phyloP scores from a whole-genome alignment of 139 green algal species.

The Picochlorum sp. region DNA sequence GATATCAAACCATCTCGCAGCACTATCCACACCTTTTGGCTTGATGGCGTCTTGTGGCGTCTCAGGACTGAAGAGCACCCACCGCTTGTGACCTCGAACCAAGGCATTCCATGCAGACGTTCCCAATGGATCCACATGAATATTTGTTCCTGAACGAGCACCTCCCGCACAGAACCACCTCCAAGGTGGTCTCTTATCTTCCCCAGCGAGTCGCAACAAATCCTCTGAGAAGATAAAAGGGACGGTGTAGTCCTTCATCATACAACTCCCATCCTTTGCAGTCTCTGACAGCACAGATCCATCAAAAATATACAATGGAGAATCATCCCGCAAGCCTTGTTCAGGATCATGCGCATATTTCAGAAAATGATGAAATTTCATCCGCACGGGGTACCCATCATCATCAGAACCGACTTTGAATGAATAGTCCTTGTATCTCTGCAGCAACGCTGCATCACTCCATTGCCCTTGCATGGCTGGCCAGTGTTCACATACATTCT shows the following conservation, averaged over 20 bases:
- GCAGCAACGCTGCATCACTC: constrained; percentile 37
- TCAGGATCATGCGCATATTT: constrained; percentile 45
- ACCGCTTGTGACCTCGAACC: constrained; percentile 62
- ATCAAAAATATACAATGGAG: constrained; percentile 76
- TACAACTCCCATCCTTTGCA: background rate
- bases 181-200: constrained; percentile 52
- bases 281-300: constrained; percentile 32
- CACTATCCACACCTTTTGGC: constrained; percentile 62
- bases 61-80: constrained; percentile 64
- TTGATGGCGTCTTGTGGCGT: constrained; percentile 37
- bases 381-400: constrained; percentile 80
- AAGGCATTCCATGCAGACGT: constrained; percentile 81
- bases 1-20: constrained; percentile 69
- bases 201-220: constrained; percentile 63
- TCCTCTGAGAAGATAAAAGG: constrained; percentile 69
- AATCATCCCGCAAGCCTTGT: constrained; percentile 54
- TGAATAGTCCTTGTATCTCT: constrained; percentile 48
- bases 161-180: constrained; percentile 74
- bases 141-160: constrained; percentile 45
- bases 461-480: constrained; percentile 35
- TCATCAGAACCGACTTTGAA: constrained; percentile 89
- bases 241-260: constrained; percentile 54
- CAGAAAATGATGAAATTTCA: constrained; percentile 68
- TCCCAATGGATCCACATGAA: constrained; percentile 79
- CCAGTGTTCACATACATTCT: constrained; percentile 55